Percentiles rank a stretch among this genome's conserved stretches.
Conservation (phyloP, 73 alveolate species). For the Uronychia binucleata region DNA sequence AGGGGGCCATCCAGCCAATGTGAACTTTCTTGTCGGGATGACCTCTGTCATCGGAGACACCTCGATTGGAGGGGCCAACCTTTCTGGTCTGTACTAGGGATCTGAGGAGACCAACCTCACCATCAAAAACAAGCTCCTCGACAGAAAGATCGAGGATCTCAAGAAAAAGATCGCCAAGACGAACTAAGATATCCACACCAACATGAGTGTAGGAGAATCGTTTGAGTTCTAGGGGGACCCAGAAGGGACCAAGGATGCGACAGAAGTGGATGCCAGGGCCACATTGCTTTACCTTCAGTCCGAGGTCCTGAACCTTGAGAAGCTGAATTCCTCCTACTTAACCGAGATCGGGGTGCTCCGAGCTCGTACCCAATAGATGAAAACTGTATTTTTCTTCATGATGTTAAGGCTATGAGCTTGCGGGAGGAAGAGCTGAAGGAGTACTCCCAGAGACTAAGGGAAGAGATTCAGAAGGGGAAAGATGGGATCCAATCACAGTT, state of each 20-base stretch:
- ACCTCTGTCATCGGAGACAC: neutral
- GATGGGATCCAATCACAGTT: neutral
- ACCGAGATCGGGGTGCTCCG: neutral
- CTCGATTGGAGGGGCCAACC: neutral
- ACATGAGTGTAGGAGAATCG: neutral
- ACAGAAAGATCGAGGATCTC: neutral
- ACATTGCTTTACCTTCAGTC: neutral
- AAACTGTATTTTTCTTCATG: neutral
- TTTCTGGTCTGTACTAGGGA: neutral
- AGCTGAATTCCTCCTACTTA: neutral
- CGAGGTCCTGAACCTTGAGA: neutral
- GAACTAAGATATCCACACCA: neutral
- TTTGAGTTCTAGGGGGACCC: neutral
- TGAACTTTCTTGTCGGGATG: too few relatives aligned
- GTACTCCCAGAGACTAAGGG: neutral
- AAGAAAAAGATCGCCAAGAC: neutral
- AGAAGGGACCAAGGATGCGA: neutral
- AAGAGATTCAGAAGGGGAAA: neutral
- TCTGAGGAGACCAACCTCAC: neutral
- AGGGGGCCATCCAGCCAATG: too few relatives aligned
- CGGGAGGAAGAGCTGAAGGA: neutral
- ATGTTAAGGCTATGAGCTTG: neutral
- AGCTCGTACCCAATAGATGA: neutral
- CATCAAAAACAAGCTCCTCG: neutral
- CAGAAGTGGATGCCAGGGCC: too few relatives aligned